A percentile compares a stretch with the other conserved stretches of the same genome.
Conservation (phyloP, 768 basidiomycete genomes). For the Naematelia aurantialba region DNA sequence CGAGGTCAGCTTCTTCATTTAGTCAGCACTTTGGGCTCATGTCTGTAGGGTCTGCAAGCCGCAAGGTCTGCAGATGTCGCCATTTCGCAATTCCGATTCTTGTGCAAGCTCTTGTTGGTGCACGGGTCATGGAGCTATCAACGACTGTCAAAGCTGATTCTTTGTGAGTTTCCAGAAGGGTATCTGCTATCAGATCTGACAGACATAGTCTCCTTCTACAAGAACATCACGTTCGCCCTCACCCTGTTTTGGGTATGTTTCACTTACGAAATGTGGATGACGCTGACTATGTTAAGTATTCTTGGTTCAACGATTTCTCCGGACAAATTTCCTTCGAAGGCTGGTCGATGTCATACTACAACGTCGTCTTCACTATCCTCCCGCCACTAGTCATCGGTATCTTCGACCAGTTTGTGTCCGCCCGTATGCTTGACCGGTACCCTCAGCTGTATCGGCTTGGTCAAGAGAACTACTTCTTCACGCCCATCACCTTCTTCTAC, state of each 20-base stretch:
- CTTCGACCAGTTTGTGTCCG: conserved; percentile 98
- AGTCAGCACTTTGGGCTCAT: conserved; percentile 3
- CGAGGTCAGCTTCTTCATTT: conserved; percentile 59
- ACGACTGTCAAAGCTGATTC: conserved; percentile 85
- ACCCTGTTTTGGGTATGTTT: conserved; percentile 89
- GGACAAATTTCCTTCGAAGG: conserved; percentile 98
- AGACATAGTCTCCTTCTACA: conserved; percentile 89
- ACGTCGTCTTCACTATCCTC: conserved; percentile 90
- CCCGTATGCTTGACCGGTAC: conserved; percentile 91
- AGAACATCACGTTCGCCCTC: conserved; percentile 97
- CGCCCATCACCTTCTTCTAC: conserved; percentile 49
- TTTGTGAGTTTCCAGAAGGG: conserved; percentile 66
- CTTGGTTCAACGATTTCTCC: conserved; percentile 99
- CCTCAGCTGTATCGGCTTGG: conserved; percentile 94
- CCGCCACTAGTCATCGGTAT: conserved; percentile 96
- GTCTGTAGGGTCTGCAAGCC: conserved; percentile 84
- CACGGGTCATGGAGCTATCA: conserved; percentile 99
- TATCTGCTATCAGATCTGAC: conserved; percentile 1
- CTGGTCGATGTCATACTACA: conserved; percentile 96
- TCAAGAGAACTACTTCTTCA: conserved; percentile 79
- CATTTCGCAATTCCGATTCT: conserved; percentile 92
- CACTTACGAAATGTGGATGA: not conserved
- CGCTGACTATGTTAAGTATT: conserved; percentile 62
- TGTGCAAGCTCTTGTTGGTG: conserved; percentile 91
- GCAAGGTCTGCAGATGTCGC: conserved; percentile 96